phyloP scores from a whole-genome alignment of 306 rosid species.

The Cucumis cinereus region DNA sequence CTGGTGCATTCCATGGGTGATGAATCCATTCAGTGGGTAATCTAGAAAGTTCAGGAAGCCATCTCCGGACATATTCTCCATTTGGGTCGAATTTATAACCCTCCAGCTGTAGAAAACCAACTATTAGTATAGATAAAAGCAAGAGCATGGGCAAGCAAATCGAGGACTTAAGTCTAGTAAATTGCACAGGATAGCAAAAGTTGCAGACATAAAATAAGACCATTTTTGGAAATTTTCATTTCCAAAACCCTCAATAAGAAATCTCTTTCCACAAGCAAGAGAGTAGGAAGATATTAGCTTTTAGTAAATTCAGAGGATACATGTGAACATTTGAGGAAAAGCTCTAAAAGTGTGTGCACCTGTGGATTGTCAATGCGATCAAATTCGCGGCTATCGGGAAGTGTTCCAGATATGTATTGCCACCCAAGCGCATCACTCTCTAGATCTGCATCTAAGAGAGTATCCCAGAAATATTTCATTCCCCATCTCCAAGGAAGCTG shows the following conservation, averaged over 20 bases:
- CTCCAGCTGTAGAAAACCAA: conserved; percentile 46
- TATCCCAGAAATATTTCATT: conserved; percentile 97
- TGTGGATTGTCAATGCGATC: conserved; percentile 98
- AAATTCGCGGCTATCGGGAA: conserved; percentile 81
- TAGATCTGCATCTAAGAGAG: conserved; percentile 93
- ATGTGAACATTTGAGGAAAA: neutral
- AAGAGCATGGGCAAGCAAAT: neutral
- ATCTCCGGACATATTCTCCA: conserved; percentile 82
- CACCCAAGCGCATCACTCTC: conserved; percentile 97
- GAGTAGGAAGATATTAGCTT: neutral
- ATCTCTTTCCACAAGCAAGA: neutral
- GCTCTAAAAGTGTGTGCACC: conserved; percentile 22
- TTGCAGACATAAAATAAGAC: neutral
- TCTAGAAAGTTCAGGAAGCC: conserved; percentile 92
- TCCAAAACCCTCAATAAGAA: neutral
- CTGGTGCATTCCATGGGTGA: conserved; percentile 95
- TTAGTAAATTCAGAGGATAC: conserved; percentile 3
- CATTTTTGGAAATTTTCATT: neutral
- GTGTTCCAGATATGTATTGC: conserved; percentile 86
- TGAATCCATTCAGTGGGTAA: conserved; percentile 92
- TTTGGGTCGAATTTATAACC: conserved; percentile 78
- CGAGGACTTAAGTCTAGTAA: neutral
- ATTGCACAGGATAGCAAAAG: neutral
- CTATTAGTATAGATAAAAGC: neutral
- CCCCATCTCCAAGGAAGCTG: conserved; percentile 99